Conservation (phyloP, 176 grass and related monocot genomes). For the Tillandsia leiboldiana region DNA sequence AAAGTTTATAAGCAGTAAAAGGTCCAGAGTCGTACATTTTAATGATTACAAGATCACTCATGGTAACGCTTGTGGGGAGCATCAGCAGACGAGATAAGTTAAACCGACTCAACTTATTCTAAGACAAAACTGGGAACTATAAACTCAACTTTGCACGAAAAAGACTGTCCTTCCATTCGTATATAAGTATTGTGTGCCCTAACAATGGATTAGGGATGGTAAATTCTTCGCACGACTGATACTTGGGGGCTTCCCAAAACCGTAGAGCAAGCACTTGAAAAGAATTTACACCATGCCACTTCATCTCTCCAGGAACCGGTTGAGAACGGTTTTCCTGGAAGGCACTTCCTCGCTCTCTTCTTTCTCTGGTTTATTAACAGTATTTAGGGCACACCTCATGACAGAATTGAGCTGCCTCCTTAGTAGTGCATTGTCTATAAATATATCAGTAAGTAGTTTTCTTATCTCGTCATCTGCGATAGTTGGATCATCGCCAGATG, state of each 20-base stretch:
- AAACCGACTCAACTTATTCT: too few relatives aligned
- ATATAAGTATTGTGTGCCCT: neutral
- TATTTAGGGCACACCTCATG: conserved; percentile 48
- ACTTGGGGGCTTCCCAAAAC: conserved; percentile 8
- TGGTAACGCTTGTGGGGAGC: too few relatives aligned
- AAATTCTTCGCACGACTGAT: neutral
- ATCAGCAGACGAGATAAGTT: too few relatives aligned
- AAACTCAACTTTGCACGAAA: too few relatives aligned
- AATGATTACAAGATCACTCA: too few relatives aligned
- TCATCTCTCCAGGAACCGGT: conserved; percentile 74
- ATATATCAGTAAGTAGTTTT: conserved; percentile 68
- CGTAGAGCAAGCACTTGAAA: conserved; percentile 38
- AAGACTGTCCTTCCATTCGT: neutral
- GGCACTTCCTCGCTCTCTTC: conserved; percentile 44
- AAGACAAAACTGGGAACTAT: too few relatives aligned
- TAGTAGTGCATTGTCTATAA: conserved; percentile 76
- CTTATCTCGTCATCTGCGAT: conserved; percentile 43
- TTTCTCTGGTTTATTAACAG: conserved; percentile 45
- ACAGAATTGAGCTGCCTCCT: conserved; percentile 67
- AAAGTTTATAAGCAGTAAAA: too few relatives aligned
- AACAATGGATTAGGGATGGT: neutral
- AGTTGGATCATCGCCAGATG: conserved; percentile 30
- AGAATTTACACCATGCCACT: conserved; percentile 28
- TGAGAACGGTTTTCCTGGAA: conserved; percentile 60
- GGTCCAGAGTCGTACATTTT: too few relatives aligned